Base-by-base conservation (phyloP, 805 yeast species). In the Myxozyma udenii region DNA sequence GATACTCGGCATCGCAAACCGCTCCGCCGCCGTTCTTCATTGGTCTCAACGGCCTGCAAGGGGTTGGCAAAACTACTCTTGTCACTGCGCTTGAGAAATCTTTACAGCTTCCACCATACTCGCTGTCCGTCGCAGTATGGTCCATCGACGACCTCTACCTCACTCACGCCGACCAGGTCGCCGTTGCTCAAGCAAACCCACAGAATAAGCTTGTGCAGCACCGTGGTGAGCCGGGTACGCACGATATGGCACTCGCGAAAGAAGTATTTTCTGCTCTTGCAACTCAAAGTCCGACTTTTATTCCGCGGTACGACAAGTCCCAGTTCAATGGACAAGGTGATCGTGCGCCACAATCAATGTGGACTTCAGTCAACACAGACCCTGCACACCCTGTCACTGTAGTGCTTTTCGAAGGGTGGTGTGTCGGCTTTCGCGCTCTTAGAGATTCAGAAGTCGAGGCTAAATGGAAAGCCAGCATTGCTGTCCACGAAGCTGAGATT, bases 141-240 rank as follows among this genome's bases (percentile, higher is more conserved):
- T 90, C 95, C 51, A 78, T 89, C 61, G 98, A 91, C 69, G 98
- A 93, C 68, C 79, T 87, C 53, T 91, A 91, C 66, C 70, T 87
- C 36, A 80, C 87, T 0, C 81, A 80, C 64, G 67, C 64, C 5
- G 83, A 83, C 18, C 96, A 88, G 63, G 53, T 51, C 23, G 52
- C 55, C 28, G 63, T 89, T 22, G 75, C 77, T 1, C 35, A 55
- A 4, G 47, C 53, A 12, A 68, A 71, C 53, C 64, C 71, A 0
- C 74, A 68, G 12, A 86, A 87, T 64, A 65, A 68, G 32, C 69
- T 91, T 42, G 62, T 87, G 16, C 77, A 74, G 52, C 95, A 95
- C 2, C 71, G 98, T 23, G 98, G 98, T 0, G 74, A 87, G 14
- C 98, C 98, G 0, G 97, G 97, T 0, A 91, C 98, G 0, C 98